A percentile compares a stretch with the other conserved stretches of the same genome.
Conservation (phyloP, 2,329 filamentous ascomycete genomes). For the Orbilia javanica region DNA sequence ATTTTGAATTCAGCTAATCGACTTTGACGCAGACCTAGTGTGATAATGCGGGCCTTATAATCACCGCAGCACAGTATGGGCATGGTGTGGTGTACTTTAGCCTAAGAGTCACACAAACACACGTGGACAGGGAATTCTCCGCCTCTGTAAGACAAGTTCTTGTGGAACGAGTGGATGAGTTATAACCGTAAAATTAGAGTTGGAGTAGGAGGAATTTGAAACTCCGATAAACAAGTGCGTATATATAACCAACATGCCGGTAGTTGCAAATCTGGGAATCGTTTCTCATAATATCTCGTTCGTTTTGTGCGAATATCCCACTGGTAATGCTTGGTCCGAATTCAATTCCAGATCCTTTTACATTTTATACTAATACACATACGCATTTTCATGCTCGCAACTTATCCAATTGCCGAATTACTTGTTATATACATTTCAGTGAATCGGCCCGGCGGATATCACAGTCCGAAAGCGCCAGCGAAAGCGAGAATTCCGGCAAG, state of each 20-base stretch:
- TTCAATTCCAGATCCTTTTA: too few species aligned
- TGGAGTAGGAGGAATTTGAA: neutral
- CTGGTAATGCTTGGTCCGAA: too few species aligned
- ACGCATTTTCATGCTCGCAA: too few species aligned
- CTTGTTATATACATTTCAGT: neutral
- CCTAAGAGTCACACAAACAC: slow-evolving; percentile 7
- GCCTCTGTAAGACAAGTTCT: neutral
- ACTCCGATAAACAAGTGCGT: too few species aligned
- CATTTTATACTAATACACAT: neutral
- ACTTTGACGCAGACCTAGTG: neutral
- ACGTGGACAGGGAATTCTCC: slow-evolving; percentile 13
- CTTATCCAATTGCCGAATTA: neutral
- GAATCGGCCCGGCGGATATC: slow-evolving; percentile 19
- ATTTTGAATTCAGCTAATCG: neutral
- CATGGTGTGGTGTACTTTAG: neutral
- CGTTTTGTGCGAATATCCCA: slow-evolving; percentile 9
- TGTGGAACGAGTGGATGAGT: neutral
- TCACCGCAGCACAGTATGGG: too few species aligned
- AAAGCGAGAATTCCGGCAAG: slow-evolving; percentile 19
- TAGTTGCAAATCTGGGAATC: neutral
- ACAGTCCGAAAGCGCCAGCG: slow-evolving; percentile 16
- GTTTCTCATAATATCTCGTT: slow-evolving; percentile 1
- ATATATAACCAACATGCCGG: neutral
- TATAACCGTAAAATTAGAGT: neutral
- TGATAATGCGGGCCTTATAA: too few species aligned